Percentiles rank a stretch among this genome's conserved stretches.
Evolutionary conservation across 345 rosid species (phyloP).

Genomic region (sweet orange (Citrus sinensis)): DNA sequence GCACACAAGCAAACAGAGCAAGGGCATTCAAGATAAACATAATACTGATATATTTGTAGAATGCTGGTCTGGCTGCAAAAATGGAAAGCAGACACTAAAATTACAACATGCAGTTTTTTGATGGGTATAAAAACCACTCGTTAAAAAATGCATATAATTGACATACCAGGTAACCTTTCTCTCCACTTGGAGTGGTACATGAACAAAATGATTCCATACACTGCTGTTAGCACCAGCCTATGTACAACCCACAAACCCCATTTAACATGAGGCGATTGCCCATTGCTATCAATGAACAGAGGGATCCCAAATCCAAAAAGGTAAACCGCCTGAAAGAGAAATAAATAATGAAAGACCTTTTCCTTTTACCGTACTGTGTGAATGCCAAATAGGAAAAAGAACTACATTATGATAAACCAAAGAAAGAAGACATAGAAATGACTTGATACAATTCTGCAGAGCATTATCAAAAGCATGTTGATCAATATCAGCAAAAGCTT

Average conservation of each 20-base stretch:
- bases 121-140: not conserved
- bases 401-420: not conserved
- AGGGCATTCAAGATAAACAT: conserved; percentile 68
- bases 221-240: conserved; percentile 68
- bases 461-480: not conserved
- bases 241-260: conserved; percentile 87
- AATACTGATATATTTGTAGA: conserved; percentile 63
- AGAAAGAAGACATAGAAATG: not conserved
- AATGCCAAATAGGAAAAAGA: not conserved
- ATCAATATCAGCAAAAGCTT: not conserved
- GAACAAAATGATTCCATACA: conserved; percentile 61
- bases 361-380: not conserved
- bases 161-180: conserved; percentile 74
- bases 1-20: conserved; percentile 57
- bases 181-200: conserved; percentile 89
- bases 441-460: not conserved
- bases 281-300: conserved; percentile 58
- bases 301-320: conserved; percentile 78
- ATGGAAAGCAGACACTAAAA: conserved; percentile 9
- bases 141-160: not conserved
- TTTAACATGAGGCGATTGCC: conserved; percentile 47
- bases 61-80: conserved; percentile 84
- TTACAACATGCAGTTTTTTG: not conserved
- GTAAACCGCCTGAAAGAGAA: conserved; percentile 55
- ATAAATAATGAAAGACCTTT: conserved; percentile 6